Base-by-base conservation (phyloP, 2,329 filamentous ascomycete species). In the Aureobasidium musti region DNA sequence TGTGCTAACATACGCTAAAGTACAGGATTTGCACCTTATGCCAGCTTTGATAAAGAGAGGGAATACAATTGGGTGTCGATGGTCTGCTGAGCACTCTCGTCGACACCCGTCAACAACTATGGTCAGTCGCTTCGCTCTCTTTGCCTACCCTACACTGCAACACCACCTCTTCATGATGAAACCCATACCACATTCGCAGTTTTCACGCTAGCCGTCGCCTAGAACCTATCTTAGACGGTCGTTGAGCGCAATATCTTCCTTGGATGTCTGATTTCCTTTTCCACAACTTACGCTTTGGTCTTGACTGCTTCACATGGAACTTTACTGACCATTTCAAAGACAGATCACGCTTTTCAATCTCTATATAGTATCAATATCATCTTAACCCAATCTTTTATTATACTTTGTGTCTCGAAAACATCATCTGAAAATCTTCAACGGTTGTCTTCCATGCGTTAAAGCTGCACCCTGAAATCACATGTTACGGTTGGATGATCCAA, bases 101-200 rank as follows among this genome's bases (percentile, higher is more conserved):
- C 30, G 52, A 19, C 37, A 39, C 39, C 41, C 41, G 10, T n/a
- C 26, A 14, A 19, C 28, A 33, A 10, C 13, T 50, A 66, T 50
- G 64, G 64, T 66, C 19, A 66, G 64, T 66, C 49, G 11, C 35
- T 52, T 7, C 26, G 13, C 50, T 6, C n/a, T 54, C 49, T 49
- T 45, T 63, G 30, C 37, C 19, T 30, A 7, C 43, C 37, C 26
- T 37, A 13, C 50, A 65, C n/a, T 10, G 37, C 30, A 37, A 35
- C 64, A 52, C 43, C 14, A 28, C 50, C 54, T 26, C 28, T 35
- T 72, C 74, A 87, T 90, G 88, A 91, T 90, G 87, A 90, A 90
- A 88, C 78, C 84, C 84, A 83, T 87, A 85, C 83, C 82, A 86
- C 83, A 91, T 91, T 92, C 89, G 89, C 89, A 92, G 89, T 92